phyloP scores from a whole-genome alignment of 495 filamentous ascomycete species.

The Pyronema domesticum region DNA sequence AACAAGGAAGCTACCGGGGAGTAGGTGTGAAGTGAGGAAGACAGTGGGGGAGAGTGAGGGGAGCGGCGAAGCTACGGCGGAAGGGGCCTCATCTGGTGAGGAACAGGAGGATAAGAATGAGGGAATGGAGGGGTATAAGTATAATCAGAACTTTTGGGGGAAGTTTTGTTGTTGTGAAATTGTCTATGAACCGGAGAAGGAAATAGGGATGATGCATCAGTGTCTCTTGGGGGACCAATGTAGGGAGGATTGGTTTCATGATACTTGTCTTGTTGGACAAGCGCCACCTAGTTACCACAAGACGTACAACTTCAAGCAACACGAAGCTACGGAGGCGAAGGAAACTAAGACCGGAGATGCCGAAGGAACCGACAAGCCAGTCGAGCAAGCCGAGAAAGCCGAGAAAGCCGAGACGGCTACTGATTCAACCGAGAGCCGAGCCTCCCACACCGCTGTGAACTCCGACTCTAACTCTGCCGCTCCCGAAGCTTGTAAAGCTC shows the following conservation, averaged over 20 bases:
- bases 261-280: constrained; percentile 73
- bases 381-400: not conserved
- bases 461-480: not conserved
- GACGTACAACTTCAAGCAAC: constrained; percentile 13
- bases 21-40: constrained; percentile 51
- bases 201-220: constrained; percentile 99
- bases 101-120: constrained; percentile 11
- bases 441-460: not conserved
- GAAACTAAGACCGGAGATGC: constrained; percentile 6
- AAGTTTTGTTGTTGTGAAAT: constrained; percentile 79
- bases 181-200: constrained; percentile 64
- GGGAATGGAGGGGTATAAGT: constrained; percentile 56
- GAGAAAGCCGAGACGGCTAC: not conserved
- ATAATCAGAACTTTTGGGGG: constrained; percentile 89
- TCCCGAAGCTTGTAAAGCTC: no score
- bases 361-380: not conserved
- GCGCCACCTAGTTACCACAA: constrained; percentile 31
- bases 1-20: constrained; percentile 51
- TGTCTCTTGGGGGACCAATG: constrained; percentile 74
- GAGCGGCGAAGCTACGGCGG: constrained; percentile 36
- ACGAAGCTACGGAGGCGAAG: constrained; percentile 6
- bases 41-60: constrained; percentile 36
- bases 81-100: constrained; percentile 32
- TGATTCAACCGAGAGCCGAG: not conserved
- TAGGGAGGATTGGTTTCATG: constrained; percentile 99